Evolutionary conservation across 495 filamentous ascomycete genomes (phyloP), one percentile per base, ranked within the genome.

Genomic region (Lasiosphaeria hispida): DNA sequence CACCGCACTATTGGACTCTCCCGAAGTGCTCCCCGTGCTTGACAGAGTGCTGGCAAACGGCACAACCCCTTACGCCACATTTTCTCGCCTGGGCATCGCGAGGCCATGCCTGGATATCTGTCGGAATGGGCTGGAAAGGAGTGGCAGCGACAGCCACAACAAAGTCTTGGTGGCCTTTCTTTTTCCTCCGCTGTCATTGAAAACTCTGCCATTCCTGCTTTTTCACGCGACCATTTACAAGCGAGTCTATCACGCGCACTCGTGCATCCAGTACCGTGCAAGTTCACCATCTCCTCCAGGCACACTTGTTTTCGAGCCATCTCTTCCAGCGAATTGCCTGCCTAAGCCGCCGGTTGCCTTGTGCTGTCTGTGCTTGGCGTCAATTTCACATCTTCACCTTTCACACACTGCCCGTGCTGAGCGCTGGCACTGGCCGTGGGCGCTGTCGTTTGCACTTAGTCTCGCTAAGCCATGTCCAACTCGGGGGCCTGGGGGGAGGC

Each of bases 401-500:
- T 30, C 23, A 30, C 23, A 30, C 23, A 30, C 23, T 2, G 23
- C 23, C 23, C 23, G 23, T 30, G 23, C 7, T 33, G 13, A 35
- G 19, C 47, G 47, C 15, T n/a, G 42, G 8, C 8, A 19, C 8
- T 7, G 41, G 43, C 17, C 14, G 43, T 47, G 15, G 30, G 43
- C 15, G 30, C 48, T 50, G 48, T 23, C 18, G 18, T 6, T 48
- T 11, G 17, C 48, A 34, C 19, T 44, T 37, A n/a, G 13, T 15
- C 14, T n/a, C 36, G n/a, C 33, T 19, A 59, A 14, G 13, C 23
- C 5, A 63, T 64, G 62, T 55, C 62, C 0, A 42, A 40, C 14
- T 64, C 62, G 7, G 58, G 58, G 4, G 58, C 40, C 10, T 64
- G 62, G 62, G 58, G 62, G 11, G 34, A 33, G 7, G 49, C 48